A percentile compares a stretch with the other conserved stretches of the same genome.
These are phyloP conservation scores for Solanum medicagineum DNA, from an alignment of 257 asterid genomes.

Conservation along the genomic window DNA sequence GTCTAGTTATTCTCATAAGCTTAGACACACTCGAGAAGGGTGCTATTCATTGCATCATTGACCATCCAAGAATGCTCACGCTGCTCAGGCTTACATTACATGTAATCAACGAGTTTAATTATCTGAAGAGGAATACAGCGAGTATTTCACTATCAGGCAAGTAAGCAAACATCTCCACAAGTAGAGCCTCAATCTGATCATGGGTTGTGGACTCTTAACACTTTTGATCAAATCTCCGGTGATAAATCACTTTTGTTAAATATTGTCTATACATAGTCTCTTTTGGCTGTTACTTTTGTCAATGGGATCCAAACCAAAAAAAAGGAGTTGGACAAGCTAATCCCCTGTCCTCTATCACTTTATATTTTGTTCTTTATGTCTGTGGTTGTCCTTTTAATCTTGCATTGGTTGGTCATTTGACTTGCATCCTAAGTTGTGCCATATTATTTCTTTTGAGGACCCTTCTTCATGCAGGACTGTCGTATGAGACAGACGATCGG, in stretches of 20 bases:
- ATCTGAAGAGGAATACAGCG: not conserved
- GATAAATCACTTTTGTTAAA: not conserved
- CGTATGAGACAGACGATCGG: not conserved
- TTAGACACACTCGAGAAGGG: not conserved
- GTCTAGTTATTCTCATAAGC: not conserved
- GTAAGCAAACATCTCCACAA: not conserved
- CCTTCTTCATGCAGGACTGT: not conserved
- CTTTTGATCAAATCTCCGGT: not conserved
- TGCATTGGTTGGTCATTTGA: no score
- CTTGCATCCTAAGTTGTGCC: not conserved
- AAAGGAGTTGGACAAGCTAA: not conserved
- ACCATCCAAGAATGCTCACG: not conserved
- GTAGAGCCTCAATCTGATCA: not conserved
- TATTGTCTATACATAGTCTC: not conserved
- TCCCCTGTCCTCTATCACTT: not conserved
- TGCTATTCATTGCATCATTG: not conserved
- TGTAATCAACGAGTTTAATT: not conserved
- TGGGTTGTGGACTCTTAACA: not conserved
- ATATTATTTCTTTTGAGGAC: not conserved
- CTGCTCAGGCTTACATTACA: not conserved
- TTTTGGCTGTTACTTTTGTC: not conserved
- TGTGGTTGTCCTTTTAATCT: not conserved
- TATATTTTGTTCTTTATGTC: not conserved
- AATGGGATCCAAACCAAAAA: not conserved
- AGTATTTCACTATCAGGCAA: not conserved